These are phyloP conservation scores for Kalaharituber pfeilii DNA, from an alignment of 2,329 filamentous ascomycete genomes.

Conservation along the genomic window DNA sequence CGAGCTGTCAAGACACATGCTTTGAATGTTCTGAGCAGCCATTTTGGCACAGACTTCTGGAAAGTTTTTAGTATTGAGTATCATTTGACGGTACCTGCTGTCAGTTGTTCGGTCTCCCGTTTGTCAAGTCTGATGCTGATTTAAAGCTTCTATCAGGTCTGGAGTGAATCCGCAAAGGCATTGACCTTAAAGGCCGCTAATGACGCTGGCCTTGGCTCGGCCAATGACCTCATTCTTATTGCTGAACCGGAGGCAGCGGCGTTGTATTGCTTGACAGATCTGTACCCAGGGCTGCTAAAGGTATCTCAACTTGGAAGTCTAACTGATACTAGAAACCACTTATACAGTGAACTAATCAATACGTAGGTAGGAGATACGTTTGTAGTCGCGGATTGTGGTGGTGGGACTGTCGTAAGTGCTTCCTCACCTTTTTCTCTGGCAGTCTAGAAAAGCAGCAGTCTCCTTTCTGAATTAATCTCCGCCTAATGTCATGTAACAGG, in stretches of 20 bases:
- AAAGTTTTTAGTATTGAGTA: slow-evolving; percentile 3
- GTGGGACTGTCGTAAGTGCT: slow-evolving; percentile 9
- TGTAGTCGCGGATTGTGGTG: slow-evolving; percentile 11
- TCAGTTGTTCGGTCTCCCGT: neutral
- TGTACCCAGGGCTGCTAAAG: slow-evolving; percentile 4
- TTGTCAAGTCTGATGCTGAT: too few species aligned
- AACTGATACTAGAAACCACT: neutral
- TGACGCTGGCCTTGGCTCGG: slow-evolving; percentile 2
- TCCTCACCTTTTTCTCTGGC: neutral
- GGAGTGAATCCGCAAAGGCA: slow-evolving; percentile 9
- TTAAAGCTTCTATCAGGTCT: slow-evolving; percentile 1
- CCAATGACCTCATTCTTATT: slow-evolving; percentile 3
- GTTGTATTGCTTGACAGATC: slow-evolving; percentile 6
- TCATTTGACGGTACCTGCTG: slow-evolving; percentile 11
- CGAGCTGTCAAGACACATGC: slow-evolving; percentile 5
- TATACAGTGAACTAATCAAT: neutral
- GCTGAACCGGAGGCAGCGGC: slow-evolving; percentile 12
- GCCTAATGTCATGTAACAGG: slow-evolving; percentile 6
- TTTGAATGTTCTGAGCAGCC: slow-evolving; percentile 1
- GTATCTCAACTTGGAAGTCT: neutral
- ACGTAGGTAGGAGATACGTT: slow-evolving; percentile 7
- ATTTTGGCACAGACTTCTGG: neutral
- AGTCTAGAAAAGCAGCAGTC: too few species aligned
- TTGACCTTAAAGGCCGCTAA: slow-evolving; percentile 6
- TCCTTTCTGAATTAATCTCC: neutral